Evolutionary conservation across 208 protist species (phyloP).

Genomic region (Trypanosoma conorhini): DNA sequence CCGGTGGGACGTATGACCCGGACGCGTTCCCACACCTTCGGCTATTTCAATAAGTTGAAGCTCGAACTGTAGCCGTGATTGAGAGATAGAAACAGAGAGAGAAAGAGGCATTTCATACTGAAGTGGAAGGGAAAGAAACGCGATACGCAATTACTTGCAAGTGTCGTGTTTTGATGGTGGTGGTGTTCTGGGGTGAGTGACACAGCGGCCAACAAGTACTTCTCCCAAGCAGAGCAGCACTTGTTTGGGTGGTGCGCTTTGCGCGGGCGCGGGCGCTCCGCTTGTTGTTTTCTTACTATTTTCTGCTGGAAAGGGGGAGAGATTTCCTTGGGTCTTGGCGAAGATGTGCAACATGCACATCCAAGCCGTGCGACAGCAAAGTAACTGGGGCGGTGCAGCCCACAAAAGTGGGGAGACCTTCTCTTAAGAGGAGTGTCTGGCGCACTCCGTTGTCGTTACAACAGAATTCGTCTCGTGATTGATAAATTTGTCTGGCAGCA

Average conservation of each 20-base stretch:
- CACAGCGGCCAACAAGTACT: not conserved
- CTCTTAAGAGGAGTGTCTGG: not conserved
- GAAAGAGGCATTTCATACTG: not conserved
- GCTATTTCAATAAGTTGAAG: slow-evolving; percentile 82
- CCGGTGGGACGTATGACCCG: slow-evolving; percentile 57
- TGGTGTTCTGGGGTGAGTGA: not conserved
- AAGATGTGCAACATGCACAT: not conserved
- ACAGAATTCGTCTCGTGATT: not conserved
- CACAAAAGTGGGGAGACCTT: not conserved
- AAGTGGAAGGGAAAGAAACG: not conserved
- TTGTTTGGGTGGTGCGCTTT: not conserved
- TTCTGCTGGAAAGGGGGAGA: not conserved
- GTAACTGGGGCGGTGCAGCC: not conserved
- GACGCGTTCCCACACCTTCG: slow-evolving; percentile 61
- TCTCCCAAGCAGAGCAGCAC: too few relatives aligned
- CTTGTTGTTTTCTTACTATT: not conserved
- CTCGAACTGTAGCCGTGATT: slow-evolving; percentile 19
- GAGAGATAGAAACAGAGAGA: not conserved
- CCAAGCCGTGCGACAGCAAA: not conserved
- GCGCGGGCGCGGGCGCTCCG: not conserved
- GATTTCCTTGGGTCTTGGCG: not conserved
- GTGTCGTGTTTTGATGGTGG: not conserved
- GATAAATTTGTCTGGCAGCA: not conserved
- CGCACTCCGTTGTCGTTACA: not conserved
- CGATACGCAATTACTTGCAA: not conserved